Conservation (phyloP, 345 rosid species). For the Aegle marmelos region DNA sequence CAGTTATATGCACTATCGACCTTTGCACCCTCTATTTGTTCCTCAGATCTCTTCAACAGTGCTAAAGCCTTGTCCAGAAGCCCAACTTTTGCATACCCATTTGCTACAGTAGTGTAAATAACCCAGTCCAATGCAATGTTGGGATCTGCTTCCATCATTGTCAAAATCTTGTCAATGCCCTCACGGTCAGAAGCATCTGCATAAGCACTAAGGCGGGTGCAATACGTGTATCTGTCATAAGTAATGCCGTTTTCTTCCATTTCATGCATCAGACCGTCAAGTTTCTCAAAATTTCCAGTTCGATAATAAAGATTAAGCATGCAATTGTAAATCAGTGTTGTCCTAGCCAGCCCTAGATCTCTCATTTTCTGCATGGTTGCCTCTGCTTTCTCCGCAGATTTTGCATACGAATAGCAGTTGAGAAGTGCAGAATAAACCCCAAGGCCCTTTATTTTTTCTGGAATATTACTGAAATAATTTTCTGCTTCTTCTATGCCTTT, state of each 20-base stretch:
- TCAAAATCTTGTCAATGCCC: slow-evolving; percentile 24
- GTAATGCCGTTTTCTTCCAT: slow-evolving; percentile 30
- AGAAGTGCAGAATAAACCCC: slow-evolving; percentile 36
- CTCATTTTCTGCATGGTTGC: slow-evolving; percentile 32
- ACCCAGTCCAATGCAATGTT: slow-evolving; percentile 21
- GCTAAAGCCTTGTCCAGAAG: slow-evolving; percentile 27
- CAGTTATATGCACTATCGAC: slow-evolving; percentile 5
- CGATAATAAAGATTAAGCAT: slow-evolving; percentile 28
- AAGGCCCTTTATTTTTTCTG: slow-evolving; percentile 11
- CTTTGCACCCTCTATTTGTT: slow-evolving; percentile 1
- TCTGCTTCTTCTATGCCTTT: slow-evolving; percentile 37
- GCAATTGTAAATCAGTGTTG: slow-evolving; percentile 13
- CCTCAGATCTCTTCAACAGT: slow-evolving; percentile 36
- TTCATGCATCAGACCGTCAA: slow-evolving; percentile 20
- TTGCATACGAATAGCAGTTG: slow-evolving; percentile 28
- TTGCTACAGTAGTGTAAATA: slow-evolving; percentile 12
- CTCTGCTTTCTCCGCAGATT: slow-evolving; percentile 40
- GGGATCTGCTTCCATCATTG: slow-evolving; percentile 29
- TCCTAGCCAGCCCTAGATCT: slow-evolving; percentile 21
- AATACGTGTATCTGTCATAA: slow-evolving; percentile 13
- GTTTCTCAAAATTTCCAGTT: slow-evolving; percentile 27
- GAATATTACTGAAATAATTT: slow-evolving; percentile 26
- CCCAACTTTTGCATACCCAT: slow-evolving; percentile 24
- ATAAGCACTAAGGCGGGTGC: slow-evolving; percentile 27
- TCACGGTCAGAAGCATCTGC: slow-evolving; percentile 23